Base-by-base conservation (phyloP, 2,329 filamentous ascomycete genomes). In the Metarhizium brunneum region DNA sequence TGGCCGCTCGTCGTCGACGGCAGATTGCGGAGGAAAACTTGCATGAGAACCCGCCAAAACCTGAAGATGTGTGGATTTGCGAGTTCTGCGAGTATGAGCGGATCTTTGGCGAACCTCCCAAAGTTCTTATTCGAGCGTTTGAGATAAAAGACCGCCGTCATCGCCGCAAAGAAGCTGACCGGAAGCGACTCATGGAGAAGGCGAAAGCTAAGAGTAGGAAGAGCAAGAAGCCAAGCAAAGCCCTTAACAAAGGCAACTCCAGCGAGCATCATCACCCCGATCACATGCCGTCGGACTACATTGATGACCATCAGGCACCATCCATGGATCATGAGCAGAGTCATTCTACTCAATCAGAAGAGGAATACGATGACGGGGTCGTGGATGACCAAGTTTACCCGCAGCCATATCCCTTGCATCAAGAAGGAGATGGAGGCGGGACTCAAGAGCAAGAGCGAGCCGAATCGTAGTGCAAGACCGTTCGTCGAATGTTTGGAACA, bases 1-100 rank as follows among this genome's bases (percentile, higher is more conserved):
- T 84, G 58, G 90, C 91, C 56, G 92, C 90, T 30, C 84, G 84
- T 29, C 84, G 90, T 61, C 87, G 94, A 6, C 86, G 87, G 57
- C 81, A 88, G 50, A 81, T 89, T 65, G 88, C 94, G 58, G 82
- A 88, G 63, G 86, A 88, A 60, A 80, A 83, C 56, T 95, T 94
- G 68, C 83, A 83, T 59, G 84, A 88, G 63, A 85, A 88, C 64
- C 87, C 88, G 1, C 87, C 88, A 2, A 73, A 74, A 36, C 62
- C 63, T 2, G 87, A 90, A 61, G 89, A 96, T 58, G 81, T 91
- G 52, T 97, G 92, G 89, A 91, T 97, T 50, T 99, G 94, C 72
- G 90, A 96, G 66, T 97, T 97, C 68, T 99, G 94, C 75, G 94
- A 99, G 70, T 99, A 96, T 67, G 92, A 97, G 71, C 84, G 84